phyloP scores from a whole-genome alignment of 352 stramenopile genomes.

The Pythium sukuiense region DNA sequence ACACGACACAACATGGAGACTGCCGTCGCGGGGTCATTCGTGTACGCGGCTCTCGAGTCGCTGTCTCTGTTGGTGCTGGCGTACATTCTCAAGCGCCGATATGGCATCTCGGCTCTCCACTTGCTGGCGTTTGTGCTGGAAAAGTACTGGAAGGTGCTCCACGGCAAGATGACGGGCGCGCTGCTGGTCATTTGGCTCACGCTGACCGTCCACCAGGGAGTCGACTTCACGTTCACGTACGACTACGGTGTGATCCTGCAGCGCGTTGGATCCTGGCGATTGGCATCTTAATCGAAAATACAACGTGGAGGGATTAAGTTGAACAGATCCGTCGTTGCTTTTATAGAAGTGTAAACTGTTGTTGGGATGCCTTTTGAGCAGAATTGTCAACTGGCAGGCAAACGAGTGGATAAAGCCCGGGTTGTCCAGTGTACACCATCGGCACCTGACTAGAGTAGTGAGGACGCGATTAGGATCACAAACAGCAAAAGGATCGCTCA shows the following conservation, averaged over 20 bases:
- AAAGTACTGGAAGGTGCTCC: slow-evolving; percentile 18
- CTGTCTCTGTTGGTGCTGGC: slow-evolving; percentile 6
- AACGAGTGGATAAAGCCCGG: too few relatives aligned
- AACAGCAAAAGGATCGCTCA: too few relatives aligned
- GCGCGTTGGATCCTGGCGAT: slow-evolving; percentile 8
- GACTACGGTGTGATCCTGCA: slow-evolving; percentile 22
- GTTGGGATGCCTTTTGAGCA: too few relatives aligned
- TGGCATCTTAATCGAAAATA: neutral
- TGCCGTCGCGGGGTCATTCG: neutral
- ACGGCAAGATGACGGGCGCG: slow-evolving; percentile 11
- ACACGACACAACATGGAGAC: neutral
- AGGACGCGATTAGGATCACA: too few relatives aligned
- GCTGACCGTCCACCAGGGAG: slow-evolving; percentile 14
- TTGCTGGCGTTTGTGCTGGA: slow-evolving; percentile 16
- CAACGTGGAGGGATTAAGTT: too few relatives aligned
- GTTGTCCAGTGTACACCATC: too few relatives aligned
- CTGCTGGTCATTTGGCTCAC: slow-evolving; percentile 7
- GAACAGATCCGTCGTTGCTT: too few relatives aligned
- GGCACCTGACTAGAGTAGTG: too few relatives aligned
- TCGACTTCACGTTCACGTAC: slow-evolving; percentile 20
- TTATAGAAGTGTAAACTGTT: too few relatives aligned
- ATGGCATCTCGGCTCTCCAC: slow-evolving; percentile 10
- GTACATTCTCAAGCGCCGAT: slow-evolving; percentile 6
- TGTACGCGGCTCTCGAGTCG: slow-evolving; percentile 9
- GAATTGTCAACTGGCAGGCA: too few relatives aligned